A percentile compares a stretch with the other conserved stretches of the same genome.
Conservation (phyloP, 257 asterid species). For the Lycium ferocissimum region DNA sequence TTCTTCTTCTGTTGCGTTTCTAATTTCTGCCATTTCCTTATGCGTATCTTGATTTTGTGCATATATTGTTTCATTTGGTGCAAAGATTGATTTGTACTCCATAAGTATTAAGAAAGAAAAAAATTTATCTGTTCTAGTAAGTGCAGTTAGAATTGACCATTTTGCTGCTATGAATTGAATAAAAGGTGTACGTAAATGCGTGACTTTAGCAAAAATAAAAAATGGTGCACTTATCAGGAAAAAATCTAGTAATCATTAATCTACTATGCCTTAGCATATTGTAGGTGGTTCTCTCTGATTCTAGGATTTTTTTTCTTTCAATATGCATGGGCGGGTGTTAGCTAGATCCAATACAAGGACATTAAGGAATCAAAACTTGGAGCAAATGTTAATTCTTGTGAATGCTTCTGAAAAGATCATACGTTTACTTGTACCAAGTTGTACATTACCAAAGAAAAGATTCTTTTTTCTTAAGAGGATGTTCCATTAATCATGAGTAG, state of each 20-base stretch:
- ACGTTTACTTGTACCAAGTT: constrained; percentile 1
- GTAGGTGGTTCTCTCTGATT: background rate
- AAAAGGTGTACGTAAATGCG: no score
- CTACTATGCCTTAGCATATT: background rate
- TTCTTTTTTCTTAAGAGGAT: background rate
- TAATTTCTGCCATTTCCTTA: no score
- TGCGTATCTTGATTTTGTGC: no score
- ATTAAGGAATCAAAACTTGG: background rate
- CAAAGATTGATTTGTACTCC: no score
- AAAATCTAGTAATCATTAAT: no score
- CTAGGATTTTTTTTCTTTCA: background rate
- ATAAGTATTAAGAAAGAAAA: no score
- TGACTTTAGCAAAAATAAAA: background rate
- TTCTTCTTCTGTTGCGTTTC: no score
- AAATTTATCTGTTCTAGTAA: no score
- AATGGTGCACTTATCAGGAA: no score
- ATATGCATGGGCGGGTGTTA: background rate
- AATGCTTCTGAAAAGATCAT: background rate
- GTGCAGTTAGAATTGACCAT: no score
- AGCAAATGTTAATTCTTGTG: constrained; percentile 3
- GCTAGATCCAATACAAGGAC: background rate
- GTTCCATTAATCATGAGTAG: background rate
- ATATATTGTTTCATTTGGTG: no score
- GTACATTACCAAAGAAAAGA: background rate
- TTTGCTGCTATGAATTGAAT: no score